Base-by-base conservation (phyloP, 192 early-diverging fungal genomes). In the Coemansia aciculifera region DNA sequence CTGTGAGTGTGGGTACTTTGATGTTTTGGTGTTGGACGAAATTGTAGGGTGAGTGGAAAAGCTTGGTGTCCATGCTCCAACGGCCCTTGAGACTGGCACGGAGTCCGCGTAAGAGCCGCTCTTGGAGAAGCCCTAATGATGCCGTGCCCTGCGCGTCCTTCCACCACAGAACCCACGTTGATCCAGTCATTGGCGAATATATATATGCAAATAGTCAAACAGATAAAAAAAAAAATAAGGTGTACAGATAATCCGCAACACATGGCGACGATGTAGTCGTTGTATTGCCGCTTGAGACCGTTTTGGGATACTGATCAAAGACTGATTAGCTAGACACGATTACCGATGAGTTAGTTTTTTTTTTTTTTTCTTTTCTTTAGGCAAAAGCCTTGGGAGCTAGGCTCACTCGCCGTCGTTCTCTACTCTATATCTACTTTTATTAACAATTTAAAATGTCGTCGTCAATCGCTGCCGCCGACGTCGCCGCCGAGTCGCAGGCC, bases 91-190 rank as follows among this genome's bases (percentile, higher is more conserved):
- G 72, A 36, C 34, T 71, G 29, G 81, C 81, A 0, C 76, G 81
- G 15, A 83, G 70, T 1, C 81, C 81, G 36, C 81, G 75, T 12
- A 83, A 17, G 1, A 83, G 70, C 23, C 81, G 65, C 24, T 83
- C 81, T 39, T 83, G 81, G 11, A 83, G 60, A 2, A 69, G 73
- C 1, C 81, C 73, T 36, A 83, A 42, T 21, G 81, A 83, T 7
- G 75, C 81, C 17, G 81, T 83, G 43, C 81, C 81, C 51, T 83
- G 72, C 4, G 81, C 81, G 37, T 83, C 81, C 64, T 71, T 74
- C 81, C 81, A 83, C 81, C 76, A 73, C 12, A 83, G 43, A 39
- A 83, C 81, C 81, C 81, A 81, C 15, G 79, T 77, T 17, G 79
- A 75, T 9, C 79, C 79, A 0, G 68, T 23, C 79, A 76, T 73